phyloP scores from a whole-genome alignment of 352 stramenopile genomes.

The Plasmopara viticola region DNA sequence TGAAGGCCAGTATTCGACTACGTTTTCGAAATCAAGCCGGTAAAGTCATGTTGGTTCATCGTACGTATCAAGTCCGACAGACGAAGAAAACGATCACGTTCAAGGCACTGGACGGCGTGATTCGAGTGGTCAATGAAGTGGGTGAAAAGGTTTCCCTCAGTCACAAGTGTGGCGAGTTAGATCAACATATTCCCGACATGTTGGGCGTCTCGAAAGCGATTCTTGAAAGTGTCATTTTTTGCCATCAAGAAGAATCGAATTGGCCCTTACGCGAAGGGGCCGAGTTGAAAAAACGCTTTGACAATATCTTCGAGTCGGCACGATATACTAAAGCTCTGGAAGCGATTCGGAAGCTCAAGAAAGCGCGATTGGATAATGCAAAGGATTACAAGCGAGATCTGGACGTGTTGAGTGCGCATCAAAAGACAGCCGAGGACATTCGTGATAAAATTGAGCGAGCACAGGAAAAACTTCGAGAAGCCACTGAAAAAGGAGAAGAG shows the following conservation, averaged over 20 bases:
- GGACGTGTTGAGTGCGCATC: conserved; percentile 84
- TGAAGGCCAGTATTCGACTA: conserved; percentile 83
- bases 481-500: conserved; percentile 30
- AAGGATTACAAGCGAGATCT: conserved; percentile 95
- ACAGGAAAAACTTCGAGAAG: conserved; percentile 38
- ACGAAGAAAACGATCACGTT: conserved; percentile 89
- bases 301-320: conserved; percentile 99
- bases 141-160: conserved; percentile 89
- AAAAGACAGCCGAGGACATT: conserved; percentile 52
- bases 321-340: conserved; percentile 98
- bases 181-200: conserved; percentile 91
- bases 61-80: conserved; percentile 93
- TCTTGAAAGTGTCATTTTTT: conserved; percentile 99
- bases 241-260: conserved; percentile 97
- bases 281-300: conserved; percentile 99
- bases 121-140: conserved; percentile 86
- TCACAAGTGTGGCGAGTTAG: conserved; percentile 94
- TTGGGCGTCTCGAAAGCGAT: conserved; percentile 97
- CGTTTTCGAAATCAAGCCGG: conserved; percentile 90
- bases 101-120: conserved; percentile 94
- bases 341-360: conserved; percentile 92
- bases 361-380: conserved; percentile 56
- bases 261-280: conserved; percentile 96
- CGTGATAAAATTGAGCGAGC: conserved; percentile 44
- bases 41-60: conserved; percentile 88